Base-by-base conservation (phyloP, 169 alveolate genomes). In the Sarcocystis neurona region DNA sequence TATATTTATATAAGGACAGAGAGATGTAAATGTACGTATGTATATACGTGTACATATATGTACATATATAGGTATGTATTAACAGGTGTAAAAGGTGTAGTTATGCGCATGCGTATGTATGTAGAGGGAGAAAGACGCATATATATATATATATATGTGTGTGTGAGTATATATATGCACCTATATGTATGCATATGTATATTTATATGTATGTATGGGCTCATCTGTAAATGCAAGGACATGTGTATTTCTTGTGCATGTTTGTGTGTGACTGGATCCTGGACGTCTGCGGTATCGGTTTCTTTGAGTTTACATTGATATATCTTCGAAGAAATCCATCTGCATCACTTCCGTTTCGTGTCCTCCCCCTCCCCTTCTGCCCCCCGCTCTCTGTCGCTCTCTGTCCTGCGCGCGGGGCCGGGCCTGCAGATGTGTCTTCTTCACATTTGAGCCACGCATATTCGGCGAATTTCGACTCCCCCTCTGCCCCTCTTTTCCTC, bases 121-220 rank as follows among this genome's bases (percentile, higher is more conserved):
- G n/a, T n/a, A n/a, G n/a, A n/a, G n/a, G n/a, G n/a, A n/a, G n/a
- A n/a, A n/a, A n/a, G n/a, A n/a, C n/a, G n/a, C n/a, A n/a, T 27
- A 37, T 27, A 10, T n/a, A n/a, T n/a, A n/a, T n/a, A n/a, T n/a
- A n/a, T n/a, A n/a, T n/a, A n/a, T n/a, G n/a, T n/a, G n/a, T 53
- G 63, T 37, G 27, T 2, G 27, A 8, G 8, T 63, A 30, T n/a
- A 2, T 63, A 18, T n/a, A 4, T 63, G 12, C 75, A 10, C 27
- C 15, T 63, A 15, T 47, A 85, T 84, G 79, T 85, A 0, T 34
- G 63, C 18, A 72, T 85, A 3, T n/a, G n/a, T n/a, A n/a, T n/a
- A n/a, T n/a, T n/a, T n/a, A n/a, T n/a, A n/a, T n/a, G n/a, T n/a
- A n/a, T n/a, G n/a, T n/a, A n/a, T n/a, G n/a, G n/a, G n/a, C 66